Percentiles rank a stretch among this genome's conserved stretches.
Evolutionary conservation across 768 basidiomycete species (phyloP).

Genomic region (Mycena galopus): DNA sequence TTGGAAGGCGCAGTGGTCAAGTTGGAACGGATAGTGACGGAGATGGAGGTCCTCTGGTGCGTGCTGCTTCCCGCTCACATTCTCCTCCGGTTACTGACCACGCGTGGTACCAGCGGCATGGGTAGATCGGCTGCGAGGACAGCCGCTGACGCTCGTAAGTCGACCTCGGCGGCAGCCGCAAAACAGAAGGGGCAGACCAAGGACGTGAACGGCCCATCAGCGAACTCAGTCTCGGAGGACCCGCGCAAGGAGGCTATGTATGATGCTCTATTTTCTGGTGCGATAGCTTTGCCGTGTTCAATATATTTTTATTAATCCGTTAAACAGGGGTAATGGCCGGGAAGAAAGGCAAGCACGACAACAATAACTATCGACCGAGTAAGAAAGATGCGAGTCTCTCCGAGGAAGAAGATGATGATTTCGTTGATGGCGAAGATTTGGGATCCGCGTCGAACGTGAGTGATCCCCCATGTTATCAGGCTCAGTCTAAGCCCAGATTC

Average conservation of each 20-base stretch:
- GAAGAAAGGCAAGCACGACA: no score
- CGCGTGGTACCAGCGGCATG: not conserved
- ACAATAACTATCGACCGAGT: no score
- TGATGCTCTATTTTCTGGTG: no score
- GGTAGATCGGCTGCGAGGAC: not conserved
- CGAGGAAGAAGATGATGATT: no score
- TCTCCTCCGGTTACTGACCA: not conserved
- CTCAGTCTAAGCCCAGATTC: not conserved
- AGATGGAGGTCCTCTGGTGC: conserved; percentile 19
- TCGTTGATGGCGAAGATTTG: not conserved
- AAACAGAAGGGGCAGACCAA: not conserved
- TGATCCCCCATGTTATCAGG: not conserved
- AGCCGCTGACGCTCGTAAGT: not conserved
- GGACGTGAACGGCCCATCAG: not conserved
- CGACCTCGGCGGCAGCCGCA: not conserved
- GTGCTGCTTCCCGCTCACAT: not conserved
- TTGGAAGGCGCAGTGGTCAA: conserved; percentile 6
- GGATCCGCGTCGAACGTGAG: not conserved
- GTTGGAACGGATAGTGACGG: conserved; percentile 9
- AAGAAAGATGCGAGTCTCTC: no score
- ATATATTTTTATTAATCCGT: no score
- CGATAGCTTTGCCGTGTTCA: no score
- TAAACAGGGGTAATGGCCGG: no score
- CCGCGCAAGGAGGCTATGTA: conserved; percentile 4
- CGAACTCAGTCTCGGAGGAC: not conserved